Base-by-base conservation (phyloP, 164 flowering plant genomes). In the Nymphaea thermarum region DNA sequence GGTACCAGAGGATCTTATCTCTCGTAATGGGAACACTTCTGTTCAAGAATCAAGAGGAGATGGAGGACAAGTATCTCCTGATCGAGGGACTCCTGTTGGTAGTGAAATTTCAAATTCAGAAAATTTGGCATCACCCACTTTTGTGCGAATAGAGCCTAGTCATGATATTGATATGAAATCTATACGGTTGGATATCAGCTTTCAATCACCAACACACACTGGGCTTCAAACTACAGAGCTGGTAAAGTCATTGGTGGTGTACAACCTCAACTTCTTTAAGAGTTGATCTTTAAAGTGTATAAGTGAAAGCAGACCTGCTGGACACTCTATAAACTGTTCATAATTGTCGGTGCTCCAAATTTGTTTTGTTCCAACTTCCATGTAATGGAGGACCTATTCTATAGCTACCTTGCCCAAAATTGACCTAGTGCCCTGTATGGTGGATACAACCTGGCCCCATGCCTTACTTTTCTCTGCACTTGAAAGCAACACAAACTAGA, bases 141-240 rank as follows among this genome's bases (percentile, higher is more conserved):
- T 80, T 73, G 69, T 81, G 60, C 67, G 68, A 57, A 47, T 67
- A 61, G 77, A 70, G 64, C 64, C 44, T 74, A 75, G 76, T 43
- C 59, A 64, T 64, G 71, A 60, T 6, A 75, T 72, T 66, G 83
- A 78, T 72, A 69, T 74, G 71, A 87, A 85, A 73, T 83, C 87
- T 67, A 87, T 93, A 75, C 95, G 95, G 68, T 73, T 93, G 45
- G 98, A 93, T 76, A 93, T 93, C 77, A 93, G 98, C 82, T 93
- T 93, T 69, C 89, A 93, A 80, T 87, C 97, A 63, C 83, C 93
- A 65, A 85, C 98, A 4, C 98, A 93, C 77, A 87, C 96, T 44
- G 98, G 98, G 70, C 85, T 93, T 51, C 95, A 87, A 78, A 93
- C 98, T 57, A 88, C 98, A 45, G 89, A 86, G 71, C 74, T 93